Base-by-base conservation (phyloP, 2,329 filamentous ascomycete genomes). In the Xylaria sp. region DNA sequence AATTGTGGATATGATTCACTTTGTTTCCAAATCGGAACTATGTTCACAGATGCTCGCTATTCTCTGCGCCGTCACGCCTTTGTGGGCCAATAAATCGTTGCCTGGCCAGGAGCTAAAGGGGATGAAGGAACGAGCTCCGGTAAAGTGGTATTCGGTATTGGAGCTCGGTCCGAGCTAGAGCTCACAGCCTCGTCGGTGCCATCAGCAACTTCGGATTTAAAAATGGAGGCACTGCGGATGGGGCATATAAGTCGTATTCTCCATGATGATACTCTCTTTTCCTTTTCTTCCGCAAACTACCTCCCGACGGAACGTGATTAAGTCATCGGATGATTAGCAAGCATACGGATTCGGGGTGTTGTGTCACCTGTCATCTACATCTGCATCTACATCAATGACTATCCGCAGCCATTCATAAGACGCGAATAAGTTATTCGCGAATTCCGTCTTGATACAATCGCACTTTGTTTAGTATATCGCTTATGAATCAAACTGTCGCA, bases 151-250 rank as follows among this genome's bases (percentile, higher is more conserved):
- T 62, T 54, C 14, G 11, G 36, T 47, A 34, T 61, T 30, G 32
- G 21, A 17, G 21, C 34, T 11, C 42, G 24, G 47, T 9, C 24
- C 8, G 27, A 19, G 32, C 17, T n/a, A 21, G 59, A 24, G 30
- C 11, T 17, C 60, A 62, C 60, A 54, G 59, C 60, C 60, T 47
- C 24, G 11, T 19, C 24, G 32, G 27, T 55, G 48, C 48, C 36
- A 51, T 30, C 34, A 17, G 32, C 6, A 24, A 12, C 2, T 61
- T 42, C 47, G n/a, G 21, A 24, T 24, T 11, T 17, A 50, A 5
- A 5, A 50, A 24, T 24, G 12, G 21, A 1, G 47, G 21, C 21
- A 50, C 19, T 42, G 39, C 39, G 2, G 39, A 2, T 5, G 39
- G 39, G 2, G 1, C 12, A 14, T 42, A 42, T 14, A 42, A 42